Percentiles rank a stretch among this genome's conserved stretches.
These are phyloP conservation scores for Trichoderma atroviride DNA, from an alignment of 2,329 filamentous ascomycete species.

Conservation along the genomic window DNA sequence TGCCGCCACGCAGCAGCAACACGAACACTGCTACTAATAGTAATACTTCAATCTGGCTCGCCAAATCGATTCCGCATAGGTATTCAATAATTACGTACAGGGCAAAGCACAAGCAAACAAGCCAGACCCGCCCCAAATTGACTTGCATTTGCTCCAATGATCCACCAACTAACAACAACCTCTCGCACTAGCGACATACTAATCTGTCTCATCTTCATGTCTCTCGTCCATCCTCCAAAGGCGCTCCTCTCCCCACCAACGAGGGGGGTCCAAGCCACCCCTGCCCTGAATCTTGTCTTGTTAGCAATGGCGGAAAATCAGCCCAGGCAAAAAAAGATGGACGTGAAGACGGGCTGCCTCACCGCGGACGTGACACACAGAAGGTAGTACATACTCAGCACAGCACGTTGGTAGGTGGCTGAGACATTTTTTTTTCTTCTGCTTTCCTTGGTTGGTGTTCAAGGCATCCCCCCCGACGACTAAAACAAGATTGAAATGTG, in stretches of 20 bases:
- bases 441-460: not conserved
- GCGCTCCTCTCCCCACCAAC: not conserved
- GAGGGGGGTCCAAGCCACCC: not conserved
- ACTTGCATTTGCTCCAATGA: not conserved
- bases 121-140: not conserved
- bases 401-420: not conserved
- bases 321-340: not conserved
- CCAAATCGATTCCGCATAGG: not conserved
- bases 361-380: not conserved
- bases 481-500: not conserved
- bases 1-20: not conserved
- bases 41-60: not conserved
- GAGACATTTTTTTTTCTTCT: not conserved
- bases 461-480: not conserved
- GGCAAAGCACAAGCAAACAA: not conserved
- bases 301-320: not conserved
- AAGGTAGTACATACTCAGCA: not conserved
- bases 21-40: not conserved
- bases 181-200: not conserved
- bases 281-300: not conserved
- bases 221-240: not conserved
- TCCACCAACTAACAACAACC: not conserved
- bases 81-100: not conserved
- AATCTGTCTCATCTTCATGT: slow-evolving; percentile 1
- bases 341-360: not conserved